These are phyloP conservation scores for Phytophthora aleatoria DNA, from an alignment of 352 stramenopile species.

Conservation along the genomic window DNA sequence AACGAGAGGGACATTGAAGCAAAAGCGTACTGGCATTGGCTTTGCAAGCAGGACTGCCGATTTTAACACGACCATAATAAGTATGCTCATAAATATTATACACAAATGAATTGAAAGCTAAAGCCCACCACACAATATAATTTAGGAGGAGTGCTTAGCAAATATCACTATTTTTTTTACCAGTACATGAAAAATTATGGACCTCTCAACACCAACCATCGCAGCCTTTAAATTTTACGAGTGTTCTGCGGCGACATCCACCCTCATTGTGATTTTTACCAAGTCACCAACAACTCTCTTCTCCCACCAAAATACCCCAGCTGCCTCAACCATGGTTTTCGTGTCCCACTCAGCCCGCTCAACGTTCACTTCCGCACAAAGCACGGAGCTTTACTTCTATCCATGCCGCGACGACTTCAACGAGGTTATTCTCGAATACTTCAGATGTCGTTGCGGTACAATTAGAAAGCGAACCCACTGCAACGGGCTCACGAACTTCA, in stretches of 20 bases:
- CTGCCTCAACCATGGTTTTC: neutral
- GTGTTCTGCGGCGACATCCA: neutral
- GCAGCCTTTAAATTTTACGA: neutral
- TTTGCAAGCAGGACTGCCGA: too few species aligned
- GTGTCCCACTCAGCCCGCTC: neutral
- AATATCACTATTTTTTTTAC: neutral
- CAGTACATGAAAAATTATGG: neutral
- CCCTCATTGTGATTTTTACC: neutral
- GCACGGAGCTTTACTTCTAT: neutral
- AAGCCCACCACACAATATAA: neutral
- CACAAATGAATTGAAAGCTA: neutral
- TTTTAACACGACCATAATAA: too few species aligned
- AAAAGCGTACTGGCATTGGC: too few species aligned
- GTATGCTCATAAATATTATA: neutral
- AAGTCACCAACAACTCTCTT: neutral
- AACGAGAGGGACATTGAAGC: too few species aligned
- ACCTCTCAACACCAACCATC: neutral
- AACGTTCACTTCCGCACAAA: neutral
- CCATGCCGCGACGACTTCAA: neutral
- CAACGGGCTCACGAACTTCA: neutral
- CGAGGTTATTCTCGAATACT: neutral
- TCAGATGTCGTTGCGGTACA: neutral
- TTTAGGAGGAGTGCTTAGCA: neutral
- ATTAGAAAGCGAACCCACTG: too few species aligned
- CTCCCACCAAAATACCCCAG: neutral